phyloP scores from a whole-genome alignment of 768 basidiomycete species.

The Udeniomyces megalosporus region DNA sequence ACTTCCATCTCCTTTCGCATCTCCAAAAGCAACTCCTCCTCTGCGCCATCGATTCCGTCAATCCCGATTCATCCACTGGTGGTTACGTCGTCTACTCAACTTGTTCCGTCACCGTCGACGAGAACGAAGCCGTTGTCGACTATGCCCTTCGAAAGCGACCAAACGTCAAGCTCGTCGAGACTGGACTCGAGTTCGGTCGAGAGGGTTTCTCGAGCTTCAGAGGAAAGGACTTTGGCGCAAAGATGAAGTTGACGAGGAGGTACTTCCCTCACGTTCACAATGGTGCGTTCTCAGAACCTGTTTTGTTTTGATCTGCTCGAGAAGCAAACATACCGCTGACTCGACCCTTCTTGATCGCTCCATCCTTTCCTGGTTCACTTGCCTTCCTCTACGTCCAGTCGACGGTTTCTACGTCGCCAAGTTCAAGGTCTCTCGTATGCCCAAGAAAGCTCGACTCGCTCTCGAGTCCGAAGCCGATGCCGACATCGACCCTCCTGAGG shows the following conservation, averaged over 20 bases:
- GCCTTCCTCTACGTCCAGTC: conserved; percentile 34
- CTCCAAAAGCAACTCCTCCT: conserved; percentile 96
- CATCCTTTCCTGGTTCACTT: neutral
- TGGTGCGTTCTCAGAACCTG: conserved; percentile 29
- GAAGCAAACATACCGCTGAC: neutral
- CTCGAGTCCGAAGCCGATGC: conserved; percentile 28
- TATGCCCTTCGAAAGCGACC: conserved; percentile 92
- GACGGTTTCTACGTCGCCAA: conserved; percentile 99
- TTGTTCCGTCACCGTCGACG: conserved; percentile 93
- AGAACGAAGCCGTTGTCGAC: conserved; percentile 95
- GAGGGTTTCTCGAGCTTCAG: conserved; percentile 81
- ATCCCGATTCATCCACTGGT: conserved; percentile 73
- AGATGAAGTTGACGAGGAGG: conserved; percentile 61
- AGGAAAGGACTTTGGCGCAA: conserved; percentile 74
- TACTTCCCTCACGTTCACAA: conserved; percentile 96
- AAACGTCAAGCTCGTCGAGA: conserved; percentile 77
- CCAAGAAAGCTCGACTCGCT: conserved; percentile 33
- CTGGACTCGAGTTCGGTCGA: conserved; percentile 80
- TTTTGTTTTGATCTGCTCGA: neutral
- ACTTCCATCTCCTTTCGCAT: conserved; percentile 90
- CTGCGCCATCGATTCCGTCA: conserved; percentile 92
- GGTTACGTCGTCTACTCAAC: conserved; percentile 96
- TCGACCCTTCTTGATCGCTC: neutral
- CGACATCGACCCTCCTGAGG: conserved; percentile 21
- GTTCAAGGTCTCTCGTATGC: conserved; percentile 76